Conservation (phyloP, 257 asterid species). For the Oldenlandia corymbosa region DNA sequence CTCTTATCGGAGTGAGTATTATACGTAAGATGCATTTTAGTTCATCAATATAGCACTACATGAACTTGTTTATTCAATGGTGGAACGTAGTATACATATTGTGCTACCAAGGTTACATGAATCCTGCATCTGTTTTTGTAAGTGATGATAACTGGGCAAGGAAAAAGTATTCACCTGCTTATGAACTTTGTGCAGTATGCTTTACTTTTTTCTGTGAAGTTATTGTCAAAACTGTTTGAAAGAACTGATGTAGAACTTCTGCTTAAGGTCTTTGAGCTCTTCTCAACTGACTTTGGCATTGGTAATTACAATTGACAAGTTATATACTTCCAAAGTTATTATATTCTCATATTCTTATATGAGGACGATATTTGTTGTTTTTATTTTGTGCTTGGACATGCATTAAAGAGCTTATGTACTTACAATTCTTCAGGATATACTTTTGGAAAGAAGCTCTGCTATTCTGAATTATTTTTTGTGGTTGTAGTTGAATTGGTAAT, state of each 20-base stretch:
- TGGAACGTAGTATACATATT: too few relatives aligned
- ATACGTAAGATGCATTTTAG: background rate
- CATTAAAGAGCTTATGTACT: background rate
- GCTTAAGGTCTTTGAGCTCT: background rate
- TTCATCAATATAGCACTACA: background rate
- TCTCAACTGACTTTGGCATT: background rate
- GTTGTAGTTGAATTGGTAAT: background rate
- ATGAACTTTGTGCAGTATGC: background rate
- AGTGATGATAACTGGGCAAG: background rate
- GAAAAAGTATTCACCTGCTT: background rate
- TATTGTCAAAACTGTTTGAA: background rate
- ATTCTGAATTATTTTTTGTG: background rate
- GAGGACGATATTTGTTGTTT: background rate
- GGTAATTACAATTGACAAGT: background rate
- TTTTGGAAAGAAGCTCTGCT: background rate
- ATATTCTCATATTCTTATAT: too few relatives aligned
- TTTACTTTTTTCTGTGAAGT: background rate
- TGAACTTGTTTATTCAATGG: background rate
- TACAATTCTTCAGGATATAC: background rate
- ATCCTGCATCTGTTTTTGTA: background rate
- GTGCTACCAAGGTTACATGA: too few relatives aligned
- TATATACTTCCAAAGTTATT: background rate
- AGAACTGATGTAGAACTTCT: background rate
- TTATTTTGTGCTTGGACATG: background rate
- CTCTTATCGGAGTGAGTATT: background rate